These are phyloP conservation scores for Phytopythium kandeliae DNA, from an alignment of 352 stramenopile genomes.

Conservation along the genomic window DNA sequence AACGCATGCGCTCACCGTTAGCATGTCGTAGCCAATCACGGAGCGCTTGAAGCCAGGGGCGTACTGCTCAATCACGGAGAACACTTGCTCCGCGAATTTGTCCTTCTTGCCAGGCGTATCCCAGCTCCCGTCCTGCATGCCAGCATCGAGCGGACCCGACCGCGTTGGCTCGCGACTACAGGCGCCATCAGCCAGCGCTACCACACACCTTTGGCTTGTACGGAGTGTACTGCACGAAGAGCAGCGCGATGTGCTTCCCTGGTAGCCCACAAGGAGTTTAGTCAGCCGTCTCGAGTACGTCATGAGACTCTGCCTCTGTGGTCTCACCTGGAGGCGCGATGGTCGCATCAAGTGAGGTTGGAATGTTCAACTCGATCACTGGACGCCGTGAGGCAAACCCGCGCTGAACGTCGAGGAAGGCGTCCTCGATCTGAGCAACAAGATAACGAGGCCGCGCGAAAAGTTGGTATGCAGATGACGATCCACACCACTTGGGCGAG, in stretches of 20 bases:
- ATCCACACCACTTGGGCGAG: not conserved
- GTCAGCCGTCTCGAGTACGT: not conserved
- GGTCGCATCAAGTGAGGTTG: conserved; percentile 75
- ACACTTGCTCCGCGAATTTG: conserved; percentile 75
- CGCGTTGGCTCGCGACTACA: not conserved
- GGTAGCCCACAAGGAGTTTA: not conserved
- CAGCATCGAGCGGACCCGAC: not conserved
- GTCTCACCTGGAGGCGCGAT: conserved; percentile 59
- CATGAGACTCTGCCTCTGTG: no score
- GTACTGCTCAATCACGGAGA: conserved; percentile 85
- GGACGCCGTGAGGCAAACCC: conserved; percentile 64
- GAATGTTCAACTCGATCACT: conserved; percentile 91
- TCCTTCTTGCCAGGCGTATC: conserved; percentile 72
- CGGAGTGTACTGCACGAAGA: conserved; percentile 91
- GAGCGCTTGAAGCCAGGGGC: conserved; percentile 81
- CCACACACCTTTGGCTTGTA: conserved; percentile 67
- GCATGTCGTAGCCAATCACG: conserved; percentile 81
- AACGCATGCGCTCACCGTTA: conserved; percentile 42
- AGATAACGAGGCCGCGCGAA: not conserved
- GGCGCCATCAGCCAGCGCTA: not conserved
- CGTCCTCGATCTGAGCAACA: conserved; percentile 76
- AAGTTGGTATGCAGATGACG: not conserved
- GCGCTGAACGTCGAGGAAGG: conserved; percentile 76
- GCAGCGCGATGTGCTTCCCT: conserved; percentile 86
- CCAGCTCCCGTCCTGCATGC: conserved; percentile 62